Base-by-base conservation (phyloP, 176 grass and related monocot species). In the Oryza glumipatula region DNA sequence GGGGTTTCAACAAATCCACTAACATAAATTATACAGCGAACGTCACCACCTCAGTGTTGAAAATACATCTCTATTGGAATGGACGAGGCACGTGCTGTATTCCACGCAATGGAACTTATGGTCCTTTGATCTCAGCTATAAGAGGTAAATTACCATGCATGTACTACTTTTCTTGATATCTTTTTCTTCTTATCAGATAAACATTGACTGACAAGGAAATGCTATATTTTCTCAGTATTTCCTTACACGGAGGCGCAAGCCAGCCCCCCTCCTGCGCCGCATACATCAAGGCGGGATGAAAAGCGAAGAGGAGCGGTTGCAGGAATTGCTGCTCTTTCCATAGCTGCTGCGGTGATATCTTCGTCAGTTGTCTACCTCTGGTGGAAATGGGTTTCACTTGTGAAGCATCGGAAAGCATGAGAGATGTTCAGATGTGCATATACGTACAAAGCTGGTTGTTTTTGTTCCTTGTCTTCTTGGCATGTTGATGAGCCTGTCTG, bases 51-150 rank as follows among this genome's bases (percentile, higher is more conserved):
- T 65, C 61, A 0, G 61, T 84, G 8, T 32, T 94, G 38, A 80
- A 54, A 39, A 86, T 94, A 80, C 85, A 93, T 93, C 72, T 93
- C 15, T 80, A 90, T 19, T 93, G 91, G 91, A 78, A 30, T 47
- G 92, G 92, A 23, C 83, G 84, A 8, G 92, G 92, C 44, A 91
- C 92, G 16, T 90, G 66, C 17, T 80, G 82, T 46, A 84, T 94
- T 73, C 92, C 88, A 39, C 36, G 73, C 9, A 14, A 83, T 72
- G 88, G 83, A 83, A 84, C 82, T 54, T 94, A 94, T 52, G 92
- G 92, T 71, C 92, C 86, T 41, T 74, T 94, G 30, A 36, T 91
- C 2, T 94, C 92, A 72, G 92, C 92, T 78, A 88, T 94, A 89
- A 80, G 73, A 84, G 81, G 80, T 84, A 52, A 70, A 21, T 23